Base-by-base conservation (phyloP, 2,329 filamentous ascomycete species). In the Nothophoma quercina region DNA sequence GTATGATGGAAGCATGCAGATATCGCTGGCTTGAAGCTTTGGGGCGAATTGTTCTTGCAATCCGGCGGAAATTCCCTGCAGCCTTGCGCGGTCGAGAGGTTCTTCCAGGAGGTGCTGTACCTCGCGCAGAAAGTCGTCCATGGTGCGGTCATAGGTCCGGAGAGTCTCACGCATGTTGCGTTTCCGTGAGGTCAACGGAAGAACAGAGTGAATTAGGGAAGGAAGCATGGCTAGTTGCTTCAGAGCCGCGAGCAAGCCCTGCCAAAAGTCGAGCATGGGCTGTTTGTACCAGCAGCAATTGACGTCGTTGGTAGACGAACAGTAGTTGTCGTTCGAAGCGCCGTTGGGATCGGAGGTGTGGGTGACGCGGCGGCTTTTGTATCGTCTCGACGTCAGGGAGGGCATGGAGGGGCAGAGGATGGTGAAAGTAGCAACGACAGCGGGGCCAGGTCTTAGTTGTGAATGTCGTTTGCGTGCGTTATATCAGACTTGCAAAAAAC, bases 1-100 rank as follows among this genome's bases (percentile, higher is more conserved):
- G 73, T 85, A 87, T 5, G 85, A 88, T 2, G 85, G 85, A 46
- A 88, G 75, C 85, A 88, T 88, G 72, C 82, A 85, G 51, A 83
- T 81, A 19, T 83, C 78, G 68, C 81, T 85, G 33, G 77, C 74
- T 60, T 82, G 78, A 23, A 87, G 73, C 59, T 81, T 82, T 42
- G 80, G 75, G 43, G 75, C 73, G 61, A 86, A 85, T 60, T 87
- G 83, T 19, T 75, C 72, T 54, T 78, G 75, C 55, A 82, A 66
- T 51, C 70, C 66, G 38, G 59, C 59, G 30, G 79, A 81, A 66
- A 81, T 79, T 22, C 68, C 67, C 49, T 79, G 68, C 54, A 81
- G 65, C 38, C 72, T 72, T 26, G 69, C 64, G 13, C 73, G 59
- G 15, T 76, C 70, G 30, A 81, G 68, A 13, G 77, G 75, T 46